These are phyloP conservation scores for Fusarium aywerte DNA, from an alignment of 2,329 filamentous ascomycete genomes.

Conservation along the genomic window DNA sequence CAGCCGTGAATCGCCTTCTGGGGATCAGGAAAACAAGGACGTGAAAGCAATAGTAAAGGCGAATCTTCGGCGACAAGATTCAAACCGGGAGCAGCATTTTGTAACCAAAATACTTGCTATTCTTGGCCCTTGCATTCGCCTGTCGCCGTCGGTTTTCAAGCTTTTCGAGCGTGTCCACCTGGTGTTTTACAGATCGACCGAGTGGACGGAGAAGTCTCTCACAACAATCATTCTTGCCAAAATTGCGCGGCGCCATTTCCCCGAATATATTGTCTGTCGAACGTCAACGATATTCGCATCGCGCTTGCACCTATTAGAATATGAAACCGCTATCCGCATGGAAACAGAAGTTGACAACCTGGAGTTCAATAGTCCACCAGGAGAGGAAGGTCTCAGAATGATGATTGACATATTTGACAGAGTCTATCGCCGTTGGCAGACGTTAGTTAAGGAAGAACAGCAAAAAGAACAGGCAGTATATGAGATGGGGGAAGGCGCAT, in stretches of 20 bases:
- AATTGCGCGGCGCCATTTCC: constrained; percentile 88
- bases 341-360: constrained; percentile 87
- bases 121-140: constrained; percentile 84
- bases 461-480: constrained; percentile 81
- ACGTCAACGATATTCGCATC: constrained; percentile 90
- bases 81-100: constrained; percentile 79
- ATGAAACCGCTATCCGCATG: constrained; percentile 84
- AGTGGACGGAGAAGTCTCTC: constrained; percentile 97
- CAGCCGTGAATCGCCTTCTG: constrained; percentile 65
- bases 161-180: constrained; percentile 95
- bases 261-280: constrained; percentile 87
- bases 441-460: constrained; percentile 77
- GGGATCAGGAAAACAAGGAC: constrained; percentile 53
- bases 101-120: constrained; percentile 79
- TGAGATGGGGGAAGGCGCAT: constrained; percentile 85
- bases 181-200: constrained; percentile 94
- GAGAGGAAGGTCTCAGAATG: constrained; percentile 70
- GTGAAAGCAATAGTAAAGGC: background rate
- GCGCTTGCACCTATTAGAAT: constrained; percentile 80
- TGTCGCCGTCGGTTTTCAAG: constrained; percentile 77
- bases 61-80: constrained; percentile 49
- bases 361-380: constrained; percentile 79
- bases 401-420: constrained; percentile 78
- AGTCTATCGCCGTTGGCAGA: constrained; percentile 84
- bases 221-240: constrained; percentile 95